Conservation (phyloP, 2,329 filamentous ascomycete species). For the Cadophora sp. region DNA sequence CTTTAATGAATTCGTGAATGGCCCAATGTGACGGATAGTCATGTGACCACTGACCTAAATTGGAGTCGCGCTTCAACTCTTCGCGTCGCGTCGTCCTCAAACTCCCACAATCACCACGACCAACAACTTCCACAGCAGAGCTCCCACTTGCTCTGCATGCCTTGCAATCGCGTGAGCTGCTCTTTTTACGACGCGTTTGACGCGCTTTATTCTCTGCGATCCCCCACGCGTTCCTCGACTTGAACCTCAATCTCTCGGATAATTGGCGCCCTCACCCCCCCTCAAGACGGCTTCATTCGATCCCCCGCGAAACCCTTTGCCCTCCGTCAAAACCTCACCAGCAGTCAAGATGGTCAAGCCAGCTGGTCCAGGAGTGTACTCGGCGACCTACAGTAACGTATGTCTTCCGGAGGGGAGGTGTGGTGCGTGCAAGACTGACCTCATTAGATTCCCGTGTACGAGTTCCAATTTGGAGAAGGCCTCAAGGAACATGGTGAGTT, state of each 20-base stretch:
- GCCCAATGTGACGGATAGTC: not conserved
- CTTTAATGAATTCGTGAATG: not conserved
- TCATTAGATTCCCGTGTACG: conserved; percentile 87
- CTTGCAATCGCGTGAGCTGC: not conserved
- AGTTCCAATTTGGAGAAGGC: conserved; percentile 84
- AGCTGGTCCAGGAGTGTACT: conserved; percentile 58
- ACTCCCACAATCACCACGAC: conserved; percentile 6
- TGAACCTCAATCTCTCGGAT: not conserved
- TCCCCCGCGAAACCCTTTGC: not conserved
- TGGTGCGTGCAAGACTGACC: conserved; percentile 19
- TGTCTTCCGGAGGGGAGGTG: not conserved
- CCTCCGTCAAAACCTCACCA: not conserved
- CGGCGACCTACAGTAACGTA: conserved; percentile 74
- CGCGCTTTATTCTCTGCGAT: not conserved
- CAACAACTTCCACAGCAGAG: not conserved
- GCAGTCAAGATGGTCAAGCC: conserved; percentile 44
- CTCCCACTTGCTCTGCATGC: conserved; percentile 1
- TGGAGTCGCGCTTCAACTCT: not conserved
- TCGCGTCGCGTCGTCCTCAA: conserved; percentile 1
- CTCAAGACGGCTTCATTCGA: not conserved
- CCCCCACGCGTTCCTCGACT: not conserved
- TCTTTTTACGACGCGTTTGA: not conserved
- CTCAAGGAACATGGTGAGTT: conserved; percentile 71
- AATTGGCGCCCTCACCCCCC: conserved; percentile 12
- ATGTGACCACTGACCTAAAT: not conserved